These are phyloP conservation scores for Paramecium tetraurelia DNA, from an alignment of 73 alveolate genomes.

Conservation along the genomic window DNA sequence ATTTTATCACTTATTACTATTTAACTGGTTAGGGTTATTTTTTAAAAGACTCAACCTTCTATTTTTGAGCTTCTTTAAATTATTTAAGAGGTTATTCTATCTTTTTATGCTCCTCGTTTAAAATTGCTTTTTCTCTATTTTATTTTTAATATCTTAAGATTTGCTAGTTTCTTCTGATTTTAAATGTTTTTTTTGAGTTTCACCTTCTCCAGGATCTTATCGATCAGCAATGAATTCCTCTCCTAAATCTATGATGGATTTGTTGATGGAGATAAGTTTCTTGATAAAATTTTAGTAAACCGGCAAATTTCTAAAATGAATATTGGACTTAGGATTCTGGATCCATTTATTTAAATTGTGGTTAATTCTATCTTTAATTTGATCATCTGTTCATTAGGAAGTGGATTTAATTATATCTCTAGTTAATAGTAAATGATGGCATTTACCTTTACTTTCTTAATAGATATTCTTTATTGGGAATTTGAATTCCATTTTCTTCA, in stretches of 20 bases:
- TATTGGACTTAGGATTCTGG: not conserved
- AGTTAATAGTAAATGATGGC: not conserved
- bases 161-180: not conserved
- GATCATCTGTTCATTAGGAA: not conserved
- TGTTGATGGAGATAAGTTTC: not conserved
- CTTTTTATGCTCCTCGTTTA: not conserved
- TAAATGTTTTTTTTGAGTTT: not conserved
- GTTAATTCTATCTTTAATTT: not conserved
- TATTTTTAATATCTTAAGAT: not conserved
- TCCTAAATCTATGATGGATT: not conserved
- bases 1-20: not conserved
- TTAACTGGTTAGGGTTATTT: not conserved
- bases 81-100: not conserved
- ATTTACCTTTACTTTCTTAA: not conserved
- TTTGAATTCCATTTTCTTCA: constrained; percentile 22
- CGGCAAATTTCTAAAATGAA: not conserved
- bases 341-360: not conserved
- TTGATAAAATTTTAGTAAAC: not conserved
- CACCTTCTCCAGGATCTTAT: not conserved
- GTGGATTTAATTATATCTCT: not conserved
- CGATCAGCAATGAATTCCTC: not conserved
- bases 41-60: not conserved
- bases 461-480: not conserved
- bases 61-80: not conserved
- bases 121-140: not conserved